A percentile compares a stretch with the other conserved stretches of the same genome.
These are phyloP conservation scores for Apiospora sp. DNA, from an alignment of 2,329 filamentous ascomycete genomes.

Conservation along the genomic window DNA sequence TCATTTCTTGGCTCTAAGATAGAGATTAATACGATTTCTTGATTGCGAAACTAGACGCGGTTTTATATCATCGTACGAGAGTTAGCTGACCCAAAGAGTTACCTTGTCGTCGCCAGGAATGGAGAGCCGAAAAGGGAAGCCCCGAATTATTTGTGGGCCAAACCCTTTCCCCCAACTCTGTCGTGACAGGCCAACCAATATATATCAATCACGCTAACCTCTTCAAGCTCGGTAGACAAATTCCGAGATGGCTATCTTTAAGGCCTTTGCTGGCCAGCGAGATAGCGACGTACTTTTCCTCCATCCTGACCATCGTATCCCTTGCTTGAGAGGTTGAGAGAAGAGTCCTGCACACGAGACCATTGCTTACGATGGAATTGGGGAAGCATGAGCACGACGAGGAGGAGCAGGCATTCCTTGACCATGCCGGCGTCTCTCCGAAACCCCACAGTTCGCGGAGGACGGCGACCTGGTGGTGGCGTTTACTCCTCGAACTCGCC, in stretches of 20 bases:
- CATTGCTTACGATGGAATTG: not conserved
- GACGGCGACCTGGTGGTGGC: slow-evolving; percentile 35
- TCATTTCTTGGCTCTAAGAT: not conserved
- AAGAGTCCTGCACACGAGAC: not conserved
- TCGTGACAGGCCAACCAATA: not conserved
- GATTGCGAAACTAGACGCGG: not conserved
- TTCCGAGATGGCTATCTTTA: not conserved
- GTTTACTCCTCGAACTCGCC: slow-evolving; percentile 40
- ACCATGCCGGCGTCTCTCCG: slow-evolving; percentile 26
- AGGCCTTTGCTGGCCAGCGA: not conserved
- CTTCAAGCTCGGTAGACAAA: not conserved
- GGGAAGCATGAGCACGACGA: slow-evolving; percentile 36
- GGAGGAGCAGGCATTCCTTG: slow-evolving; percentile 44
- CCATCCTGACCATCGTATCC: no score
- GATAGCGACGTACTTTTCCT: not conserved
- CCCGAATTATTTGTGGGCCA: not conserved
- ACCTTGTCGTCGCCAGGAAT: not conserved
- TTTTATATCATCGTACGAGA: not conserved
- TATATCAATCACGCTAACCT: slow-evolving; percentile 12
- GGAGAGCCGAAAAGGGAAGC: not conserved
- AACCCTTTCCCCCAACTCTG: not conserved
- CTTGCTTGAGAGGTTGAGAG: no score
- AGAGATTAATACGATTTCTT: not conserved
- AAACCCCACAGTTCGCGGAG: slow-evolving; percentile 21
- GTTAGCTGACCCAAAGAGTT: not conserved